phyloP scores from a whole-genome alignment of 208 protist genomes.

The Chromosphaera perkinsii region DNA sequence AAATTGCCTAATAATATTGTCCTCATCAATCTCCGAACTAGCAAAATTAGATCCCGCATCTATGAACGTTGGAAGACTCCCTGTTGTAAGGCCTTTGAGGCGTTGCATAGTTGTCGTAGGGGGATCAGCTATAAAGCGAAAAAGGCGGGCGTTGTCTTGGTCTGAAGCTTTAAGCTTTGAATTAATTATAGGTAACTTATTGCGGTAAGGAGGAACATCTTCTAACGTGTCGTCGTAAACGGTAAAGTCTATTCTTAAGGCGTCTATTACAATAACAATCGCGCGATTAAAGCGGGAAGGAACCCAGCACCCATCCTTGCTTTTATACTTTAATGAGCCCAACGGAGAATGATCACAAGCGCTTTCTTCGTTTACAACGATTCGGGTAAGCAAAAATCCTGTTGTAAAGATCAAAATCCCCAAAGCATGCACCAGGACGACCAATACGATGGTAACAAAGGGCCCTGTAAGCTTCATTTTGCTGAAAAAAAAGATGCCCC shows the following conservation, averaged over 20 bases:
- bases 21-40: conserved; percentile 43
- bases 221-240: not conserved
- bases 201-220: no score
- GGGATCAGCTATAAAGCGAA: conserved; percentile 55
- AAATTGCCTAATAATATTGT: conserved; percentile 54
- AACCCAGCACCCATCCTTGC: no score
- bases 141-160: conserved; percentile 32
- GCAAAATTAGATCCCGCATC: conserved; percentile 45
- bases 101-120: conserved; percentile 67
- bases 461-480: no score
- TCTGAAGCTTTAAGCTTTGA: not conserved
- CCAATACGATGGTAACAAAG: no score
- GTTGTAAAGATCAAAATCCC: no score
- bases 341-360: no score
- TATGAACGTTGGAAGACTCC: conserved; percentile 59
- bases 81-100: conserved; percentile 59
- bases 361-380: no score
- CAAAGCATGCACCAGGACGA: no score
- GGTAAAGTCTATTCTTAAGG: conserved; percentile 11
- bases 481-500: no score
- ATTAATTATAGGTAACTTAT: not conserved
- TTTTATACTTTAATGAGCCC: no score
- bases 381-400: no score
- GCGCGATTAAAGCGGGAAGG: not conserved
- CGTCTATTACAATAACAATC: conserved; percentile 11